Evolutionary conservation across 2,329 filamentous ascomycete genomes (phyloP), one percentile per base, ranked within the genome.

Genomic region (Sporothrix variecibatus): DNA sequence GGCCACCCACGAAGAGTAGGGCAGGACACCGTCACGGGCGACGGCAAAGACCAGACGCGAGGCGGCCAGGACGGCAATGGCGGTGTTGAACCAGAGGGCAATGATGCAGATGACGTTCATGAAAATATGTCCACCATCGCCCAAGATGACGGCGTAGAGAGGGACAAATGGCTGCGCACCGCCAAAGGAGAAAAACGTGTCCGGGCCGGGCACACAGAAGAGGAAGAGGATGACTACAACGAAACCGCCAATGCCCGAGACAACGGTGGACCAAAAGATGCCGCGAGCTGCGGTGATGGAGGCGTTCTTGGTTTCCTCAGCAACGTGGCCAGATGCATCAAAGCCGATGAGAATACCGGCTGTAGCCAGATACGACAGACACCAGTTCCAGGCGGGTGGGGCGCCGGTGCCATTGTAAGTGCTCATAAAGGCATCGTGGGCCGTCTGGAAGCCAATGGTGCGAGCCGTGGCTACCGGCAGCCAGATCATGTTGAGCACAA

Each of bases 251-350:
- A 75, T 62, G 40, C 75, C 75, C 23, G 70, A 73, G 58, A 46
- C 73, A 0, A 75, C 73, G 1, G 75, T 75, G 40, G 72, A 74
- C 75, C 75, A 75, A n/a, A 75, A 75, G 60, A 75, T 75, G 23
- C 75, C 75, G 28, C 72, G 75, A 1, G 75, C 75, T 2, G 75
- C 75, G 0, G 72, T 43, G 15, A 74, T 34, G 23, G 72, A 46
- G 2, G 75, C 75, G 34, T 75, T 75, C 67, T 74, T 75, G 56
- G 75, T 75, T 60, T 75, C 75, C 31, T 75, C 75, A n/a, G 75
- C 75, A 23, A 75, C 73, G 71, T 75, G 75, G 20, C 75, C 75
- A 5, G 75, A 75, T 12, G 75, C 75, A 17, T 75, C 75, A 15
- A 75, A 75, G 28, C 75, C 75, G 49, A 75, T 74, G 11, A 75